Evolutionary conservation across 2,329 filamentous ascomycete genomes (phyloP).

Genomic region (Sporothrix brunneoviolacea): DNA sequence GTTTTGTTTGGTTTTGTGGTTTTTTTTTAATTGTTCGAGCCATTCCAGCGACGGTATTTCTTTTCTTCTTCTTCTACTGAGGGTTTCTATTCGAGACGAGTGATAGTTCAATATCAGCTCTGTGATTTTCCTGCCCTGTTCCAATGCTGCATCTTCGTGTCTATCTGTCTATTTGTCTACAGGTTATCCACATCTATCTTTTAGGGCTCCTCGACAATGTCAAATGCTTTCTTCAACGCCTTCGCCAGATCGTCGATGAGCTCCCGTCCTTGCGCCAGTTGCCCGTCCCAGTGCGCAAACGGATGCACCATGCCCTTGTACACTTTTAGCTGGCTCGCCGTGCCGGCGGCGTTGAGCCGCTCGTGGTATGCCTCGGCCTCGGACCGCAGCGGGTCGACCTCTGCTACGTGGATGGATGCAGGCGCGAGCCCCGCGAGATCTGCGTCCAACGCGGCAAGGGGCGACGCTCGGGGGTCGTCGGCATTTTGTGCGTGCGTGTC

Average conservation of each 20-base stretch:
- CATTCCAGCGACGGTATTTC: too few species aligned
- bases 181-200: too few species aligned
- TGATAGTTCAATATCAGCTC: too few species aligned
- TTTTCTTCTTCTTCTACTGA: too few species aligned
- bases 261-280: constrained; percentile 4
- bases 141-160: too few species aligned
- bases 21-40: neutral
- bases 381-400: constrained; percentile 11
- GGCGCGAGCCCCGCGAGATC: neutral
- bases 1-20: neutral
- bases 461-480: constrained; percentile 7
- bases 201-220: neutral
- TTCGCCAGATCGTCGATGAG: constrained; percentile 4
- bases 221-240: neutral
- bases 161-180: too few species aligned
- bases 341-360: neutral
- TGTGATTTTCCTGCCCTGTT: too few species aligned
- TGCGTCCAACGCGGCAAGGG: constrained; percentile 2
- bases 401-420: constrained; percentile 11
- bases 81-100: too few species aligned
- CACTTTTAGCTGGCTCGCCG: neutral
- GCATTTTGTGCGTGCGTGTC: neutral
- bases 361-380: constrained; percentile 12
- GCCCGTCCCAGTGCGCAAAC: constrained; percentile 15
- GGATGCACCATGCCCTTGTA: constrained; percentile 15